phyloP scores from a whole-genome alignment of 108 stramenopile species.

The Conticribra weissflogii region DNA sequence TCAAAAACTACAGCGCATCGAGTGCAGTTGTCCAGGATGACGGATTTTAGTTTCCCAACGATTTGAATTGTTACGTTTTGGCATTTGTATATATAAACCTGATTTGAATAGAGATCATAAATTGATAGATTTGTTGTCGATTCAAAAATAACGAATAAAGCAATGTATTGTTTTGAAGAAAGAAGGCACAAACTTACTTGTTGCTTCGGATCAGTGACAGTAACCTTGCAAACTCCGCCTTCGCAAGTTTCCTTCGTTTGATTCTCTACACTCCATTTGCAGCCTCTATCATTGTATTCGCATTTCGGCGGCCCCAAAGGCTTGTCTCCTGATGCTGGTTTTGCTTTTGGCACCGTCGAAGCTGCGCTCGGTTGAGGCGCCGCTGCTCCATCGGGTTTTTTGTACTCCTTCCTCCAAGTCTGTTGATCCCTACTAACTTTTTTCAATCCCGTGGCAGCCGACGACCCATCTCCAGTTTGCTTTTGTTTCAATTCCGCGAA shows the following conservation, averaged over 20 bases:
- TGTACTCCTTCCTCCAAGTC: conserved; percentile 96
- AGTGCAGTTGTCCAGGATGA: conserved; percentile 88
- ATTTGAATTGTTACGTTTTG: conserved; percentile 89
- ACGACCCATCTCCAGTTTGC: conserved; percentile 70
- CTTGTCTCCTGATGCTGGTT: conserved; percentile 44
- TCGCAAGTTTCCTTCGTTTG: conserved; percentile 78
- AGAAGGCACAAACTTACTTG: conserved; percentile 86
- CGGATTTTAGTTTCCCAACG: conserved; percentile 92
- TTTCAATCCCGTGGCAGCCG: conserved; percentile 91
- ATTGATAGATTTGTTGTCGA: too few species aligned
- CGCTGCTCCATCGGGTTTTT: conserved; percentile 52
- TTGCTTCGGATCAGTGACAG: conserved; percentile 88
- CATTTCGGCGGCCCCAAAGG: conserved; percentile 81
- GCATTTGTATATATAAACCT: conserved; percentile 88
- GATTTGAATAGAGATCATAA: not conserved
- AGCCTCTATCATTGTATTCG: conserved; percentile 87
- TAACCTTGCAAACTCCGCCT: conserved; percentile 77
- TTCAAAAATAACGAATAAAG: too few species aligned
- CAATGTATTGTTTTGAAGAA: too few species aligned
- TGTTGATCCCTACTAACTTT: conserved; percentile 94
- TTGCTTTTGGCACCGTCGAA: conserved; percentile 8
- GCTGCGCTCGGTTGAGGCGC: conserved; percentile 13
- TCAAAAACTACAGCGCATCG: conserved; percentile 89
- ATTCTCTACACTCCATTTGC: conserved; percentile 95
- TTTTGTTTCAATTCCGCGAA: conserved; percentile 77